Conservation (phyloP, 805 yeast species). For the Saccharomycodes ludwigii region DNA sequence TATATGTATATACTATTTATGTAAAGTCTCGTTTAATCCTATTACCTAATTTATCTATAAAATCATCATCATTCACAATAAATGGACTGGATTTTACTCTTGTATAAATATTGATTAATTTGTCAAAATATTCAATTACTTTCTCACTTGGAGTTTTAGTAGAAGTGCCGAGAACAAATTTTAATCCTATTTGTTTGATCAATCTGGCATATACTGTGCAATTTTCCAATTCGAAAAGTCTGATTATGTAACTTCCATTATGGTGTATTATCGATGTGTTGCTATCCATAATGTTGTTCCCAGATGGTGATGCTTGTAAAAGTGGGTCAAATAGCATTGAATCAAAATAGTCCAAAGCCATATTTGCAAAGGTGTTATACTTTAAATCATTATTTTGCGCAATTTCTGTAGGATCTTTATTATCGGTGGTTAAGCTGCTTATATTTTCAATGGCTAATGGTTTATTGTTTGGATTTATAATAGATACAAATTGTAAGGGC, state of each 20-base stretch:
- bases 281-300: no score
- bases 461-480: background rate
- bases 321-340: conserved; percentile 17
- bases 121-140: conserved; percentile 12
- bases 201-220: conserved; percentile 19
- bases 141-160: background rate
- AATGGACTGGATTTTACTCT: conserved; percentile 20
- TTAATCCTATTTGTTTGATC: conserved; percentile 19
- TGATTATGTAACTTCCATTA: no score
- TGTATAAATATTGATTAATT: conserved; percentile 15
- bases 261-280: conserved; percentile 11
- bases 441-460: background rate
- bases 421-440: background rate
- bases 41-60: conserved; percentile 9
- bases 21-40: conserved; percentile 10
- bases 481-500: background rate
- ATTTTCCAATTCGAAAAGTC: conserved; percentile 20
- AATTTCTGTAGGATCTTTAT: background rate
- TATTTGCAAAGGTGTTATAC: conserved; percentile 21
- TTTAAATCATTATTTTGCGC: conserved; percentile 12
- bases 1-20: background rate
- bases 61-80: conserved; percentile 2
- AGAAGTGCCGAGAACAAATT: conserved; percentile 19
- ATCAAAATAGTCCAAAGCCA: conserved; percentile 22
- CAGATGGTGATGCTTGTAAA: no score